Evolutionary conservation across 2,329 filamentous ascomycete species (phyloP).

Genomic region (Cladorrhinum sp.): DNA sequence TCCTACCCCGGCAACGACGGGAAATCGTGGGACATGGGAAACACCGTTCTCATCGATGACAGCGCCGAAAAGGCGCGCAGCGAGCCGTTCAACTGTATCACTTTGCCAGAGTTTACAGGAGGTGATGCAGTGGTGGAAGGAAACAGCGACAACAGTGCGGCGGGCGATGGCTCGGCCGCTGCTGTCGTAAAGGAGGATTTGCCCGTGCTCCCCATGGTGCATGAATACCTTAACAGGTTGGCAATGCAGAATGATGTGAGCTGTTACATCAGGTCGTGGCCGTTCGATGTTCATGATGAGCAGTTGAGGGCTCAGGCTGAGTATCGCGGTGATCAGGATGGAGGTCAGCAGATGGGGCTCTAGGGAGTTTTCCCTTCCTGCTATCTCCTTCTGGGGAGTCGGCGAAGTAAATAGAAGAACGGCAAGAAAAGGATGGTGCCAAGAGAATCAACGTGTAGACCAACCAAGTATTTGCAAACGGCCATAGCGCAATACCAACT

Average conservation of each 20-base stretch:
- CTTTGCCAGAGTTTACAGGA: constrained; percentile 73
- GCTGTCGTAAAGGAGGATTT: constrained; percentile 34
- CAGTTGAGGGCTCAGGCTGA: not conserved
- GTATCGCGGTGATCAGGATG: not conserved
- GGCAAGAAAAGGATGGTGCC: no score
- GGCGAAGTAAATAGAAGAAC: no score
- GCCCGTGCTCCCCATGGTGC: constrained; percentile 54
- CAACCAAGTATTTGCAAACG: no score
- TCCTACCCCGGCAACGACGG: constrained; percentile 43
- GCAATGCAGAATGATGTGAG: constrained; percentile 59
- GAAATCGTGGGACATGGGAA: constrained; percentile 69
- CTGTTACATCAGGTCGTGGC: constrained; percentile 51
- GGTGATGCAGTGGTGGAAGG: constrained; percentile 19
- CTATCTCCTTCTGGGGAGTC: no score
- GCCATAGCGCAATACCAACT: no score
- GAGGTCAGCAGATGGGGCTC: not conserved
- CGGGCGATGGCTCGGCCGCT: not conserved
- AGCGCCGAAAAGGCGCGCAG: constrained; percentile 72
- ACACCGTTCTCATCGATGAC: constrained; percentile 90
- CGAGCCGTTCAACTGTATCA: constrained; percentile 80
- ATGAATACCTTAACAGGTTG: constrained; percentile 58
- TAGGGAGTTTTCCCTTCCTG: not conserved
- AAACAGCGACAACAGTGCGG: not conserved
- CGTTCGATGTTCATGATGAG: constrained; percentile 43
- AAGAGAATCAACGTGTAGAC: no score